Percentiles rank a stretch among this genome's conserved stretches.
These are phyloP conservation scores for Kluyveromyces nonfermentans DNA, from an alignment of 805 yeast species.

Conservation along the genomic window DNA sequence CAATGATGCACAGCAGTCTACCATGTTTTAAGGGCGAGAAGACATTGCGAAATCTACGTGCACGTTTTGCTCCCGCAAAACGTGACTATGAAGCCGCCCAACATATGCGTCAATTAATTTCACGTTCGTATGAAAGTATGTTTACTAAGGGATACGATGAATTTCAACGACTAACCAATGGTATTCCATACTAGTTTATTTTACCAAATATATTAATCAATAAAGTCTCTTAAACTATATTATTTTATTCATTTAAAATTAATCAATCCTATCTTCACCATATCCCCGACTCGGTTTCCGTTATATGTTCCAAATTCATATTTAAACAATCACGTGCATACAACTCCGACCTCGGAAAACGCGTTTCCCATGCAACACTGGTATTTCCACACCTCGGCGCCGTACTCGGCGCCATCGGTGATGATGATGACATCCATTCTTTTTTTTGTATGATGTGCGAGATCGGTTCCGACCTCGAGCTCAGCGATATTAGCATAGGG, in stretches of 20 bases:
- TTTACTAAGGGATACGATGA: slow-evolving; percentile 95
- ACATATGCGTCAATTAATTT: slow-evolving; percentile 65
- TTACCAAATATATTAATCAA: no score
- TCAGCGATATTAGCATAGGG: background rate
- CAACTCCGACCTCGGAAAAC: no score
- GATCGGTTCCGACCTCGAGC: background rate
- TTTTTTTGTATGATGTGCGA: background rate
- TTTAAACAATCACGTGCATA: no score
- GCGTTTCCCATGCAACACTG: no score
- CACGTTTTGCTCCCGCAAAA: slow-evolving; percentile 73
- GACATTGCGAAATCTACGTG: slow-evolving; percentile 69
- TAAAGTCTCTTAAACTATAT: no score
- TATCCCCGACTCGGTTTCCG: no score
- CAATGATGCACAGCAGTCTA: slow-evolving; percentile 91
- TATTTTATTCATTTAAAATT: no score
- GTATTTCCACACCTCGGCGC: no score
- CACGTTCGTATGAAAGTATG: slow-evolving; percentile 74
- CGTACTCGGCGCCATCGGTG: background rate
- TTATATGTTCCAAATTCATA: no score
- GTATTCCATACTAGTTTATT: slow-evolving; percentile 78
- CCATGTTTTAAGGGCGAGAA: slow-evolving; percentile 86
- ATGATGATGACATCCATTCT: background rate
- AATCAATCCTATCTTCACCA: no score
- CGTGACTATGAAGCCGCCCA: slow-evolving; percentile 78
- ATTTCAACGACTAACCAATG: slow-evolving; percentile 92